Percentiles rank a stretch among this genome's conserved stretches.
Conservation (phyloP, 164 flowering plant genomes). For the Tetrastigma voinierianum region DNA sequence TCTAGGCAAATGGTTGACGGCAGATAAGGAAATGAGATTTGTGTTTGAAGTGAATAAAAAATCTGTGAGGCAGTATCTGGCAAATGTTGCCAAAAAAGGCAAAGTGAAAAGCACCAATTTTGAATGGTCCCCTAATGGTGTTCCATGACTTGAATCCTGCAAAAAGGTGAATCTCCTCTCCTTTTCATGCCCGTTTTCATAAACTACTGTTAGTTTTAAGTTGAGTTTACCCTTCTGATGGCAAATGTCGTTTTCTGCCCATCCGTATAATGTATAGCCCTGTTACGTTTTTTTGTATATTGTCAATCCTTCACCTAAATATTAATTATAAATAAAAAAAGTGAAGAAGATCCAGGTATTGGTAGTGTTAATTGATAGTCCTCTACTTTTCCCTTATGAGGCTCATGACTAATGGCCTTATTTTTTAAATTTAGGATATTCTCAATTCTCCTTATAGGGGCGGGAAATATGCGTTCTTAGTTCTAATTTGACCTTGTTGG, state of each 20-base stretch:
- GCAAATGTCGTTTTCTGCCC: not conserved
- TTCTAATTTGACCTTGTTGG: no score
- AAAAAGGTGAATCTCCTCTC: not conserved
- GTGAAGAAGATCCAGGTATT: no score
- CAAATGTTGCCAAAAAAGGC: conserved; percentile 11
- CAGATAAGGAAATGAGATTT: conserved; percentile 71
- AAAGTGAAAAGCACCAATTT: conserved; percentile 21
- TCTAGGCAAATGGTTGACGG: conserved; percentile 5
- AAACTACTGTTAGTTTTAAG: not conserved
- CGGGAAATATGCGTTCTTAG: no score
- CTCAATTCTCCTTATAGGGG: no score
- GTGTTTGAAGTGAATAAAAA: conserved; percentile 56
- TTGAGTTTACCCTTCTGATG: conserved; percentile 2
- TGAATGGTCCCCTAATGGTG: conserved; percentile 25
- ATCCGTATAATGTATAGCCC: not conserved
- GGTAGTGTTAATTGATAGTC: no score
- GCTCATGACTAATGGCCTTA: no score
- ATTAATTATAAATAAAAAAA: no score
- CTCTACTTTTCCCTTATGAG: no score
- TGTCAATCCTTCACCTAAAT: no score
- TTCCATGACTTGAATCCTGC: conserved; percentile 3
- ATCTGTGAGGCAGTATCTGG: conserved; percentile 40
- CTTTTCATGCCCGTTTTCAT: not conserved
- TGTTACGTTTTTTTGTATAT: not conserved
- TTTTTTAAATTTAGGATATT: no score